Evolutionary conservation across 345 rosid species (phyloP).

Genomic region (Lenwebbia sp.): DNA sequence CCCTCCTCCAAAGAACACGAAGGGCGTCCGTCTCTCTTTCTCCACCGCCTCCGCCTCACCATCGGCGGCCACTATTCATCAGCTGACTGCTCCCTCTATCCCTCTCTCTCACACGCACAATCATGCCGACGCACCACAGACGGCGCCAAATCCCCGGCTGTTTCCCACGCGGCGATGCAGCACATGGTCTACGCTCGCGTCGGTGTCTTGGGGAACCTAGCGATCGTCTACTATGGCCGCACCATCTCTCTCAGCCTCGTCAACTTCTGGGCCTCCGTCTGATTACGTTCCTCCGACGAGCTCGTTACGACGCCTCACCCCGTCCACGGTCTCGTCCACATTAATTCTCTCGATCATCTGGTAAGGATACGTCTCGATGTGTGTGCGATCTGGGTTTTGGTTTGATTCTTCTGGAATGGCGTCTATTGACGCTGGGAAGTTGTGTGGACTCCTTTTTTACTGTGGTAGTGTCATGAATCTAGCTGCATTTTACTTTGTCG

Average conservation of each 20-base stretch:
- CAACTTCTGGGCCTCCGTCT: conserved; percentile 62
- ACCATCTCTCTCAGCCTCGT: conserved; percentile 47
- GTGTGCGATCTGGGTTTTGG: not conserved
- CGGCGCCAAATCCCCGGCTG: too few species aligned
- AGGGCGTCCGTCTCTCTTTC: too few species aligned
- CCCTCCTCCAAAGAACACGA: too few species aligned
- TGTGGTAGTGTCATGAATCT: not conserved
- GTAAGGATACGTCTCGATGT: not conserved
- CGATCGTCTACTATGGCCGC: conserved; percentile 58
- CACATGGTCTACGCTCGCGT: conserved; percentile 49
- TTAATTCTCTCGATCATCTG: conserved; percentile 53
- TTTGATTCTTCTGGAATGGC: not conserved
- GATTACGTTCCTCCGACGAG: conserved; percentile 44
- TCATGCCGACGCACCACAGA: too few species aligned
- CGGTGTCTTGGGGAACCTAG: conserved; percentile 66
- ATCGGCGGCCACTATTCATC: too few species aligned
- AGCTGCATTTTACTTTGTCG: not conserved
- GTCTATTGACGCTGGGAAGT: not conserved
- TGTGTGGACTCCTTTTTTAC: not conserved
- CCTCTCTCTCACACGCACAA: too few species aligned
- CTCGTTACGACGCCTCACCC: conserved; percentile 60
- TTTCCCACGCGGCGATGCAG: conserved; percentile 7
- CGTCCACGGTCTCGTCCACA: conserved; percentile 53
- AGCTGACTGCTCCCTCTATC: too few species aligned
- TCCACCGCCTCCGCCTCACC: too few species aligned